A percentile compares a stretch with the other conserved stretches of the same genome.
These are phyloP conservation scores for Fusarium solani-melongenae DNA, from an alignment of 2,329 filamentous ascomycete species.

Conservation along the genomic window DNA sequence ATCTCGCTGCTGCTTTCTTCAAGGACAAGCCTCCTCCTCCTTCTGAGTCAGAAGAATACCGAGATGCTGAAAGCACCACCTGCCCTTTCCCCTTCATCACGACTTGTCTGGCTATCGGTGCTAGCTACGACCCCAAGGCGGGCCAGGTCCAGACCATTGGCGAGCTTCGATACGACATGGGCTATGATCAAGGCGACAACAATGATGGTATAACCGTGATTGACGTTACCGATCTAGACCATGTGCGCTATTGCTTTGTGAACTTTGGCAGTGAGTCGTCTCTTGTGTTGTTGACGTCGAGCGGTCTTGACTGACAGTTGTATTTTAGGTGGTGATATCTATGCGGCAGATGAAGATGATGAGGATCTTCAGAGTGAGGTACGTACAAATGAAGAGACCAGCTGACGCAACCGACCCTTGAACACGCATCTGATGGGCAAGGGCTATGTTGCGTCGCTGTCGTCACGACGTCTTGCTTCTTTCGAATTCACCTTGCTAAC, in stretches of 20 bases:
- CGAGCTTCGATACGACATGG: not conserved
- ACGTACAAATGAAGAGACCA: not conserved
- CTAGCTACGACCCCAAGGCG: not conserved
- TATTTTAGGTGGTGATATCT: not conserved
- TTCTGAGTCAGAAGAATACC: not conserved
- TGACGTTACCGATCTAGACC: slow-evolving; percentile 5
- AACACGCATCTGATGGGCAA: not conserved
- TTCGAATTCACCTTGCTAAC: not conserved
- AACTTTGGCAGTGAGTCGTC: not conserved
- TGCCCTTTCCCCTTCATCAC: slow-evolving; percentile 19
- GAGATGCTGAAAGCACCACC: not conserved
- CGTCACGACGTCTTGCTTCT: not conserved
- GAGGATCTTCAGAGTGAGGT: not conserved
- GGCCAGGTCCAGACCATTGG: not conserved
- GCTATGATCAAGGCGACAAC: slow-evolving; percentile 3
- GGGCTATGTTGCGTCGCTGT: not conserved
- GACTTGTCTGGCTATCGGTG: slow-evolving; percentile 13
- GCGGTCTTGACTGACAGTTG: not conserved
- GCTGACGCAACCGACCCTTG: not conserved
- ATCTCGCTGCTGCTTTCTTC: slow-evolving; percentile 2
- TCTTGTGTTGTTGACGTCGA: not conserved
- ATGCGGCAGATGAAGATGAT: not conserved
- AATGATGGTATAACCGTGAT: slow-evolving; percentile 8
- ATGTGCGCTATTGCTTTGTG: slow-evolving; percentile 12
- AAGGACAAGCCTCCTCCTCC: not conserved